These are phyloP conservation scores for Arthrobotrys conoides DNA, from an alignment of 2,329 filamentous ascomycete genomes.

Conservation along the genomic window DNA sequence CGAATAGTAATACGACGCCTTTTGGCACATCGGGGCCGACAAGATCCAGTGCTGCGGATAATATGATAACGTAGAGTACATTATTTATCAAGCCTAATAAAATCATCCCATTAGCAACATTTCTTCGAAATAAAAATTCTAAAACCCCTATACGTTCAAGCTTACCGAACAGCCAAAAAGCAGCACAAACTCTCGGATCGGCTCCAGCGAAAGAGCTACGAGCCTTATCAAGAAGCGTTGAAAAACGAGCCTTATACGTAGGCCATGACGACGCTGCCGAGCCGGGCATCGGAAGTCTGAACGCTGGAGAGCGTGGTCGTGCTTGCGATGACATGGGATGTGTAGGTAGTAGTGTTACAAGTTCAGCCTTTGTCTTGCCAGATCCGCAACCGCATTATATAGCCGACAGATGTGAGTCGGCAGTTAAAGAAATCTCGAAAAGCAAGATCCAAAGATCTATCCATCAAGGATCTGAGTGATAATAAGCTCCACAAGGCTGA, in stretches of 20 bases:
- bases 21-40: constrained; percentile 90
- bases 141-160: constrained; percentile 57
- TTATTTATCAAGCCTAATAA: constrained; percentile 88
- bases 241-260: constrained; percentile 75
- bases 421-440: constrained; percentile 1
- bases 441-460: constrained; percentile 11
- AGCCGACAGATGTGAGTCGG: constrained; percentile 11
- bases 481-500: background rate
- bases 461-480: constrained; percentile 13
- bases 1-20: constrained; percentile 90
- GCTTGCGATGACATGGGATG: constrained; percentile 10
- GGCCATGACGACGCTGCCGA: constrained; percentile 78
- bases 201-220: constrained; percentile 76
- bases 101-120: constrained; percentile 21
- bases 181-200: constrained; percentile 79
- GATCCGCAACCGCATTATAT: constrained; percentile 8
- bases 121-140: background rate
- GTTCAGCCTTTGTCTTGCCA: constrained; percentile 12
- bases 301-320: constrained; percentile 56
- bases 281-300: constrained; percentile 72
- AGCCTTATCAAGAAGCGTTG: constrained; percentile 66
- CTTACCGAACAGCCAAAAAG: constrained; percentile 95
- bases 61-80: constrained; percentile 96
- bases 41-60: constrained; percentile 94
- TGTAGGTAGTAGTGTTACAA: background rate